Conservation (phyloP, 345 rosid genomes). For the Punica granatum region DNA sequence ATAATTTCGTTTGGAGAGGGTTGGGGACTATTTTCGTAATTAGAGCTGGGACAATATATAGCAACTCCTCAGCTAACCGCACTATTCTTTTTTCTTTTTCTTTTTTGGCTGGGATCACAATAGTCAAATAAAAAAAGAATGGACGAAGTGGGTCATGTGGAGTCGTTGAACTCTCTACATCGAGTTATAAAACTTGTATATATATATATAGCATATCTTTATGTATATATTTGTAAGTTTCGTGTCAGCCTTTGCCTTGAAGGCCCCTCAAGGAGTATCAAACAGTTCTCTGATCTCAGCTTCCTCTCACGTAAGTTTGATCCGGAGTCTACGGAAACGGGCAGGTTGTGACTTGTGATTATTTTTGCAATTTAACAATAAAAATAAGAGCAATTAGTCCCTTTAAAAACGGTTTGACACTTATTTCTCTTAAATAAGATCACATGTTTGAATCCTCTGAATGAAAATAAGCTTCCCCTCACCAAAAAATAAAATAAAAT, state of each 20-base stretch:
- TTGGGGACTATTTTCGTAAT: not conserved
- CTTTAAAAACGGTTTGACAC: too few species aligned
- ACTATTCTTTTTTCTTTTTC: not conserved
- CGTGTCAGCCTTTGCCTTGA: not conserved
- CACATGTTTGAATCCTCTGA: too few species aligned
- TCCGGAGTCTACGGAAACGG: not conserved
- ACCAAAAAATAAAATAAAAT: too few species aligned
- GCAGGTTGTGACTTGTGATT: not conserved
- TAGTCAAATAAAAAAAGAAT: not conserved
- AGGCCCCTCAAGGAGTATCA: not conserved
- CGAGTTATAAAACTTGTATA: not conserved
- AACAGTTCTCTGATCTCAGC: not conserved
- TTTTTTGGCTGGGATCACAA: not conserved
- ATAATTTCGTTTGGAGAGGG: not conserved
- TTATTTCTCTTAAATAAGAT: too few species aligned
- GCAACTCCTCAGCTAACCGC: slow-evolving; percentile 4
- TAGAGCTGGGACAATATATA: not conserved
- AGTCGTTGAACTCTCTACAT: slow-evolving; percentile 1
- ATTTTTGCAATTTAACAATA: not conserved
- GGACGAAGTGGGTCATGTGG: not conserved
- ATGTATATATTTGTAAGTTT: not conserved
- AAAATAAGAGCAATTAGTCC: too few species aligned
- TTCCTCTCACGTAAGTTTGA: not conserved
- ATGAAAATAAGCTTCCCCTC: too few species aligned
- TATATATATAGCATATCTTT: too few species aligned